phyloP scores from a whole-genome alignment of 148 eudicot species.

The Rheum nobile region DNA sequence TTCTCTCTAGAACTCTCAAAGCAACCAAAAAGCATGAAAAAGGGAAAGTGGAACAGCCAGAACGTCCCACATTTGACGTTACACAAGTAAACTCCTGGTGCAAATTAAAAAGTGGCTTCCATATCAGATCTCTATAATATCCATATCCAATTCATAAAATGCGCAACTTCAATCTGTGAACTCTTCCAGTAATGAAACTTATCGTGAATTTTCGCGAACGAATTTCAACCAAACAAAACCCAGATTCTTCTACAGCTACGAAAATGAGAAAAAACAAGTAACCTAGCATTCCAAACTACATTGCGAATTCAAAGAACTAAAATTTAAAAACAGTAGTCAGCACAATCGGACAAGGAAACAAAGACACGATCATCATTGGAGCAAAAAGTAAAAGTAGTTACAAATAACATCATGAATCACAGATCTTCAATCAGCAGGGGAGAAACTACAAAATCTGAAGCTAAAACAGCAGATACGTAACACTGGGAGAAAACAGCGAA shows the following conservation, averaged over 20 bases:
- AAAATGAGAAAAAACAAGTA: neutral
- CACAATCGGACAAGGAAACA: neutral
- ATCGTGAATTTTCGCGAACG: neutral
- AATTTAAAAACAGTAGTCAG: neutral
- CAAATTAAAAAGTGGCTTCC: neutral
- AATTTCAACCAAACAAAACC: neutral
- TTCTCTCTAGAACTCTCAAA: no score
- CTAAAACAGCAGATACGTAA: neutral
- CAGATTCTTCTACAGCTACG: neutral
- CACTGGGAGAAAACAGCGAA: neutral
- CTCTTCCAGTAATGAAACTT: neutral
- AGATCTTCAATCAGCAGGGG: neutral
- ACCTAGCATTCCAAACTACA: neutral
- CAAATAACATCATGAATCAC: neutral
- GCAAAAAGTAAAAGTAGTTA: neutral
- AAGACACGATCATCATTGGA: neutral
- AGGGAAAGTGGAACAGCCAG: neutral
- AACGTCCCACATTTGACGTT: neutral
- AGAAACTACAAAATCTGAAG: neutral
- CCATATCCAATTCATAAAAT: neutral
- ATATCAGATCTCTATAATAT: neutral
- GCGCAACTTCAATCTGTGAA: neutral
- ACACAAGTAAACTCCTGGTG: neutral
- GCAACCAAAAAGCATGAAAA: neutral
- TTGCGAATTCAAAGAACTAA: neutral